Evolutionary conservation across 2,329 filamentous ascomycete species (phyloP), one percentile per base, ranked within the genome.

Genomic region (Colletotrichum aenigma): DNA sequence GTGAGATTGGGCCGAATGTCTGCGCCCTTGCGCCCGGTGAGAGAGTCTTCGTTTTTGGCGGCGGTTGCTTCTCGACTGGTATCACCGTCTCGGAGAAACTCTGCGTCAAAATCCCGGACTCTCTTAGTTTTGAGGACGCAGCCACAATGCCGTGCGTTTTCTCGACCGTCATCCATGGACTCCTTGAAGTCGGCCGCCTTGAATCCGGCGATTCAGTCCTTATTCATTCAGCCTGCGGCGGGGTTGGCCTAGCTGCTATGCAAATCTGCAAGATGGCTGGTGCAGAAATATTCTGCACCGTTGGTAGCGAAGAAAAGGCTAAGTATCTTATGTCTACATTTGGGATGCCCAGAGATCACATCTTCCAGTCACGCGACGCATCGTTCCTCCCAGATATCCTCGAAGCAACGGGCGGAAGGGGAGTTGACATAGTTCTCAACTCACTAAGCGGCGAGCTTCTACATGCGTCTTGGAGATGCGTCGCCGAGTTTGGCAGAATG

Each of bases 401-500:
- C 55, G 21, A 74, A 3, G 74, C 71, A 1, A 83, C 82, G 1
- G 65, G 74, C 10, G 71, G 80, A 15, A 34, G 75, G 5, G 81
- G 83, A 26, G 81, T 84, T 8, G 81, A 83, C 38, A 58, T 82
- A 0, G 83, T 84, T 0, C 78, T 87, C 21, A 86, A 85, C 77
- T 84, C 83, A 4, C 79, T 86, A 2, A 80, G 83, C 1, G 84
- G 85, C 3, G 84, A 86, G 26, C 75, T 83, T 1, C 76, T 87
- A 0, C 83, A 83, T 28, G 81, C 83, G 7, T 83, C 85, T 1
- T 88, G 84, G 85, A 74, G 81, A 3, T 87, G 85, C 65, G 79
- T 89, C 8, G 84, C 86, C 2, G 79, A 81, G 10, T 85, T 84
- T 58, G 87, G 85, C 1, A 81, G 78, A 3, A 84, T 88, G 77